These are phyloP conservation scores for Venturiaceae sp. DNA, from an alignment of 2,329 filamentous ascomycete species.

Conservation along the genomic window DNA sequence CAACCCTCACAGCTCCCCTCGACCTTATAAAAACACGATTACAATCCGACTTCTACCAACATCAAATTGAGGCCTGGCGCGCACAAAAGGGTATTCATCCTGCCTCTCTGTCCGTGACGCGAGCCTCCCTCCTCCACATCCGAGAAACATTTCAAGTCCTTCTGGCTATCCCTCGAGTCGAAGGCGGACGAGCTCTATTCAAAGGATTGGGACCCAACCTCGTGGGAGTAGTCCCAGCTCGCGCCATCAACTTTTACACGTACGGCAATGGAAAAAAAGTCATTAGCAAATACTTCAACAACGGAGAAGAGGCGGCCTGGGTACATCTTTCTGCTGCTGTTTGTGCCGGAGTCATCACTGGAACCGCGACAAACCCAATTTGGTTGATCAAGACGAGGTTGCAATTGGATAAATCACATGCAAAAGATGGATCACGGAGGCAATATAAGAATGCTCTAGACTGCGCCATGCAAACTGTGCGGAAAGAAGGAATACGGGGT, in stretches of 20 bases:
- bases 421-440: conserved; percentile 46
- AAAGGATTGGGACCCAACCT: conserved; percentile 89
- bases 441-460: conserved; percentile 83
- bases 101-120: conserved; percentile 51
- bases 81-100: conserved; percentile 46
- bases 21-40: conserved; percentile 90
- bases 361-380: conserved; percentile 89
- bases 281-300: conserved; percentile 64
- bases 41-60: conserved; percentile 90
- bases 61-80: conserved; percentile 62
- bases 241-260: conserved; percentile 87
- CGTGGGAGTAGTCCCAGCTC: conserved; percentile 77
- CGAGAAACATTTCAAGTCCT: conserved; percentile 81
- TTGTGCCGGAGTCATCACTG: conserved; percentile 72
- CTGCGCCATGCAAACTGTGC: conserved; percentile 72
- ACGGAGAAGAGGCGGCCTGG: conserved; percentile 58
- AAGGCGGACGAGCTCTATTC: conserved; percentile 82
- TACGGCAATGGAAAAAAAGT: conserved; percentile 88
- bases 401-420: conserved; percentile 81
- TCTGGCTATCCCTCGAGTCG: conserved; percentile 64
- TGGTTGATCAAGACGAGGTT: conserved; percentile 93
- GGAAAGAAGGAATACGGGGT: conserved; percentile 69
- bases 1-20: conserved; percentile 85
- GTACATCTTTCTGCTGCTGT: conserved; percentile 72
- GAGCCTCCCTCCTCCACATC: conserved; percentile 64